These are phyloP conservation scores for Nicotiana rustica DNA, from an alignment of 305 asterid genomes.

Conservation along the genomic window DNA sequence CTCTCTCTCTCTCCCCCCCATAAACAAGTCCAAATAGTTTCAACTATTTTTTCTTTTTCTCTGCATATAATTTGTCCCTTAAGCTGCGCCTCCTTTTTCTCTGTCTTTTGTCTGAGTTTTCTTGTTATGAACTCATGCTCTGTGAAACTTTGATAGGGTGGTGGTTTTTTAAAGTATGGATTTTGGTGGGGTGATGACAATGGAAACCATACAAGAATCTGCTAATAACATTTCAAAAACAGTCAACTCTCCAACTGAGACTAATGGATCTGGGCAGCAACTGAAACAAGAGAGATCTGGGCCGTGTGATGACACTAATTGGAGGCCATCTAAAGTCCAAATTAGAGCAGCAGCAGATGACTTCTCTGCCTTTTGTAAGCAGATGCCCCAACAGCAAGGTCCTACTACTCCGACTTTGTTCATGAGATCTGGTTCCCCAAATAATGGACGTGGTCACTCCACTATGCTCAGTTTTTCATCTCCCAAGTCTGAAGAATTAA, in stretches of 20 bases:
- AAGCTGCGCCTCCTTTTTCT: not conserved
- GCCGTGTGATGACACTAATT: slow-evolving; percentile 41
- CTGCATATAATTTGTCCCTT: slow-evolving; percentile 25
- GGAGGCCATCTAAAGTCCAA: slow-evolving; percentile 54
- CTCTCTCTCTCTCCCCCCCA: slow-evolving; percentile 31
- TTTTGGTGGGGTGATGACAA: slow-evolving; percentile 55
- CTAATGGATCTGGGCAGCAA: slow-evolving; percentile 66
- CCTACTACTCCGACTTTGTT: not conserved
- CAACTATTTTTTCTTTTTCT: slow-evolving; percentile 18
- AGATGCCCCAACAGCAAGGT: not conserved
- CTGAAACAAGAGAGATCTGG: slow-evolving; percentile 72
- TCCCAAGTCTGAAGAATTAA: slow-evolving; percentile 35
- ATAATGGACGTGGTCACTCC: slow-evolving; percentile 59
- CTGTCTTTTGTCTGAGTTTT: slow-evolving; percentile 31
- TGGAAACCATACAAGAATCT: not conserved
- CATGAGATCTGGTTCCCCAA: slow-evolving; percentile 65
- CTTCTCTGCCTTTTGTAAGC: slow-evolving; percentile 27
- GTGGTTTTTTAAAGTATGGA: slow-evolving; percentile 49
- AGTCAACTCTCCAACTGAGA: not conserved
- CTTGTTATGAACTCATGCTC: slow-evolving; percentile 58
- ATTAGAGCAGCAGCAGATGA: slow-evolving; percentile 46
- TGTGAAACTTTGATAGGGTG: slow-evolving; percentile 16
- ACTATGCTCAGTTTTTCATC: slow-evolving; percentile 86
- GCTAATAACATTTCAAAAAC: not conserved
- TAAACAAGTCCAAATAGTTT: not conserved